Evolutionary conservation across 768 basidiomycete genomes (phyloP).

Genomic region (Pleurotus cornucopiae): DNA sequence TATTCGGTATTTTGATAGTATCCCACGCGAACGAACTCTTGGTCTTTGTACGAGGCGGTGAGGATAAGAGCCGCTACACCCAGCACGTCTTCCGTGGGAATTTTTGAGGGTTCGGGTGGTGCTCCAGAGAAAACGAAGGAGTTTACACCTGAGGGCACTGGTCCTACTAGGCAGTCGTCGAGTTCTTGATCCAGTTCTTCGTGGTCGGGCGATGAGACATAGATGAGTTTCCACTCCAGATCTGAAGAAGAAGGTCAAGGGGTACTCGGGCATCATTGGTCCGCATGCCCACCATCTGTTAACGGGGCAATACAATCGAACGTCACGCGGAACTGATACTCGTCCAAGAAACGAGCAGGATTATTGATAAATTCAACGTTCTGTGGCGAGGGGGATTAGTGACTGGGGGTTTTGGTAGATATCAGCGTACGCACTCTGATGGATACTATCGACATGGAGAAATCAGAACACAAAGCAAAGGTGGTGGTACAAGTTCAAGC

Average conservation of each 20-base stretch:
- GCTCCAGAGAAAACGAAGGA: constrained; percentile 94
- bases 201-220: constrained; percentile 90
- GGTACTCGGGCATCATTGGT: background rate
- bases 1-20: constrained; percentile 99
- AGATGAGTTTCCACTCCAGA: constrained; percentile 97
- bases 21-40: constrained; percentile 98
- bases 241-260: constrained; percentile 41
- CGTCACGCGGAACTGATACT: constrained; percentile 90
- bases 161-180: constrained; percentile 96
- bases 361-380: constrained; percentile 91
- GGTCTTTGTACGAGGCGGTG: constrained; percentile 92
- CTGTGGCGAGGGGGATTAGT: constrained; percentile 27
- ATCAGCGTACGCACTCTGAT: constrained; percentile 46
- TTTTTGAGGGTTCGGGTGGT: constrained; percentile 77
- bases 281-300: constrained; percentile 63
- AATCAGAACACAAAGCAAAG: background rate
- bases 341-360: constrained; percentile 86
- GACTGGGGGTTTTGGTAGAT: background rate
- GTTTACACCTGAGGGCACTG: constrained; percentile 94
- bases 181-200: constrained; percentile 95
- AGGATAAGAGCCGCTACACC: constrained; percentile 97
- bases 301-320: constrained; percentile 95
- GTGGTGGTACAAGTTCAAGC: background rate
- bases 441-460: constrained; percentile 62
- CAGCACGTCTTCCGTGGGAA: constrained; percentile 86